Percentiles rank a stretch among this genome's conserved stretches.
These are phyloP conservation scores for Xylariaceae sp. DNA, from an alignment of 2,329 filamentous ascomycete species.

Conservation along the genomic window DNA sequence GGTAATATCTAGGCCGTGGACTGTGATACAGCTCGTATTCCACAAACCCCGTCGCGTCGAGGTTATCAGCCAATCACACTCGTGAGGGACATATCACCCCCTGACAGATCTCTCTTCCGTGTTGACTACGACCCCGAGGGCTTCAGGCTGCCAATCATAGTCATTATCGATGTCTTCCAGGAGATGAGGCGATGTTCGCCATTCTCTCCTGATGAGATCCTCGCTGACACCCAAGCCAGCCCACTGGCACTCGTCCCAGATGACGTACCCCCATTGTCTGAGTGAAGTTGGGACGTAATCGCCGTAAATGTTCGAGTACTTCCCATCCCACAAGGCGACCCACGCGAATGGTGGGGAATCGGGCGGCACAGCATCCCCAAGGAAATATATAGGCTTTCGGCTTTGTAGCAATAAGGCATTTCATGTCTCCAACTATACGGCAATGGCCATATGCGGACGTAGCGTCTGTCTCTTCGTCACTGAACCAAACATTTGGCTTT, in stretches of 20 bases:
- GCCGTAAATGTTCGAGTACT: constrained; percentile 15
- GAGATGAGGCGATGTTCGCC: not conserved
- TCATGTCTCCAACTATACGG: too few relatives aligned
- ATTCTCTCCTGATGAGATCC: not conserved
- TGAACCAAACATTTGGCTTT: too few relatives aligned
- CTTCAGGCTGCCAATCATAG: not conserved
- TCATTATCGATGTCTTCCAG: not conserved
- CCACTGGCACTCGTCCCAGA: constrained; percentile 15
- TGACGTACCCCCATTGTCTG: constrained; percentile 12
- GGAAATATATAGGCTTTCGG: not conserved
- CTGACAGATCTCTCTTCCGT: too few relatives aligned
- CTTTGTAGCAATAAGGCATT: too few relatives aligned
- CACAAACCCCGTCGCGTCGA: too few relatives aligned
- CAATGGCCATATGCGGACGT: too few relatives aligned
- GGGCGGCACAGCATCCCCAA: constrained; percentile 6
- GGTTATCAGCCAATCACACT: too few relatives aligned
- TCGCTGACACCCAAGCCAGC: not conserved
- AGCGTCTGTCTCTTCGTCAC: too few relatives aligned
- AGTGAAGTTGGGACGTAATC: constrained; percentile 1
- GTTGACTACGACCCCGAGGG: too few relatives aligned
- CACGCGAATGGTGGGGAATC: constrained; percentile 10
- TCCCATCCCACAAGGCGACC: constrained; percentile 10
- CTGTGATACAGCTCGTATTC: too few relatives aligned
- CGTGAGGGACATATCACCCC: too few relatives aligned
- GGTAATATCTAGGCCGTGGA: too few relatives aligned